These are phyloP conservation scores for Noccaea bulbosa DNA, from an alignment of 345 rosid species.

Conservation along the genomic window DNA sequence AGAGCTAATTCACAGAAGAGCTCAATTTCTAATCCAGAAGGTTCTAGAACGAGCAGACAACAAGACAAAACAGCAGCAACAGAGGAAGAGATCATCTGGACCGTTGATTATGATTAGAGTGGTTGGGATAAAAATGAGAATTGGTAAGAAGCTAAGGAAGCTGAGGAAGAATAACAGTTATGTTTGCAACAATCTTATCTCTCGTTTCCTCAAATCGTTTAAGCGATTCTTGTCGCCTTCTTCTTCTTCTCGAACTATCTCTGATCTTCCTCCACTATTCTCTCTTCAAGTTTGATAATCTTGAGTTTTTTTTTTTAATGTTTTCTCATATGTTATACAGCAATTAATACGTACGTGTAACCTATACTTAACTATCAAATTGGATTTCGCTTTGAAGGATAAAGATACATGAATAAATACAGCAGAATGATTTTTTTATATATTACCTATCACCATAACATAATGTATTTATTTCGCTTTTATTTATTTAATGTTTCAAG, in stretches of 20 bases:
- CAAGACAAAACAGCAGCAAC: conserved; percentile 26
- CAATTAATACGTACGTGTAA: not conserved
- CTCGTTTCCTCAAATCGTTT: conserved; percentile 42
- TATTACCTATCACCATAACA: not conserved
- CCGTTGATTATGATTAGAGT: conserved; percentile 62
- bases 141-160: conserved; percentile 71
- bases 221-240: conserved; percentile 31
- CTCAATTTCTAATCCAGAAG: conserved; percentile 83
- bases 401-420: not conserved
- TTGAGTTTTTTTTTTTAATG: conserved; percentile 17
- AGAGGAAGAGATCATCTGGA: conserved; percentile 42
- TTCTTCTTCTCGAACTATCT: conserved; percentile 39
- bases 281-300: conserved; percentile 41
- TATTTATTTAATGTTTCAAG: not conserved
- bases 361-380: not conserved
- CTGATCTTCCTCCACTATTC: conserved; percentile 46
- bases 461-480: too few species aligned
- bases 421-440: not conserved
- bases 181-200: conserved; percentile 34
- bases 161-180: conserved; percentile 55
- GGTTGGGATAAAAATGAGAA: conserved; percentile 60
- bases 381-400: not conserved
- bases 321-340: not conserved
- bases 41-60: conserved; percentile 56
- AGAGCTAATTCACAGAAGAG: conserved; percentile 63